These are phyloP conservation scores for Saccharomyces hybrid DNA, from an alignment of 1,139 yeast genomes.

Conservation along the genomic window DNA sequence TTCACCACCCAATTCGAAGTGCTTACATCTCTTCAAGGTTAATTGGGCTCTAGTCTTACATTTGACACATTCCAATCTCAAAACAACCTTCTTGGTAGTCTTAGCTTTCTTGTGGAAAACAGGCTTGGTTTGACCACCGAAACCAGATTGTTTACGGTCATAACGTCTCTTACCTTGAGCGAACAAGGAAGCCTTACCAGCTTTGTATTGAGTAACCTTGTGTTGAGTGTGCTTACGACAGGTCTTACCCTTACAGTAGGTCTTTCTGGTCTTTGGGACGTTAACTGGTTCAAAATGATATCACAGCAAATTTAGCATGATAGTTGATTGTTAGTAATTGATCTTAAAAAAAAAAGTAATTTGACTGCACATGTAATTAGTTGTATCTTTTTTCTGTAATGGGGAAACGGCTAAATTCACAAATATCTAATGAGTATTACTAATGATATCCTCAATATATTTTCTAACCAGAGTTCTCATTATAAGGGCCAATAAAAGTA, in stretches of 20 bases:
- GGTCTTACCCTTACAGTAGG: conserved; percentile 99
- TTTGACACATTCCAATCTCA: conserved; percentile 96
- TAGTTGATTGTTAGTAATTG: not conserved
- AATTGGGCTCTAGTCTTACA: conserved; percentile 99
- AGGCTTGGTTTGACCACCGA: conserved; percentile 99
- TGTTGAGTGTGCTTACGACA: conserved; percentile 99
- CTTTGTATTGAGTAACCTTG: conserved; percentile 99
- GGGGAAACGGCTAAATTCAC: not conserved
- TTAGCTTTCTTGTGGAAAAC: conserved; percentile 99
- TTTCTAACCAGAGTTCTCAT: not conserved
- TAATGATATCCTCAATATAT: not conserved
- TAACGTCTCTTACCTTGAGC: conserved; percentile 99
- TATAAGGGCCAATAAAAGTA: not conserved
- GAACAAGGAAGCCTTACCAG: conserved; percentile 98
- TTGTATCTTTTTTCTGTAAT: not conserved
- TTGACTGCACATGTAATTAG: not conserved
- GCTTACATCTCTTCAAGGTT: conserved; percentile 99
- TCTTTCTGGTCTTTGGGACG: conserved; percentile 99
- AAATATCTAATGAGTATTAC: not conserved
- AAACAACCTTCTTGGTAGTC: conserved; percentile 99
- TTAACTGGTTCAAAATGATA: conserved; percentile 50
- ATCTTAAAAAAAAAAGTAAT: not conserved
- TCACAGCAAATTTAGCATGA: not conserved
- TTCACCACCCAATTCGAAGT: conserved; percentile 99
- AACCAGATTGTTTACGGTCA: conserved; percentile 99